These are phyloP conservation scores for Ceratocystis cacaofunesta DNA, from an alignment of 2,329 filamentous ascomycete species.

Conservation along the genomic window DNA sequence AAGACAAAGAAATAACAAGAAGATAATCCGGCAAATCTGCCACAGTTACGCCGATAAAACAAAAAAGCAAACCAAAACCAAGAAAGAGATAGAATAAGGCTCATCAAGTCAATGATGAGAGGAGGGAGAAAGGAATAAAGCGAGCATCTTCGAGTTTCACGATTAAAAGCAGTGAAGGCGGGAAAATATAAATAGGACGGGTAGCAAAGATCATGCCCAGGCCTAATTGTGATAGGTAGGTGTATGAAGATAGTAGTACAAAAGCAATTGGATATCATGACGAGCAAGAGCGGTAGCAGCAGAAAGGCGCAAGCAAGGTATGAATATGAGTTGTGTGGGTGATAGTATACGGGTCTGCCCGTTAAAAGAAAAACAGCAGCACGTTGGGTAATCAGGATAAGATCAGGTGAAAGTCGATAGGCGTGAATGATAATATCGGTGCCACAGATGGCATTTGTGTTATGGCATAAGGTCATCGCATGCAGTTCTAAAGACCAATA, in stretches of 20 bases:
- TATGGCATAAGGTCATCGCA: no score
- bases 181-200: neutral
- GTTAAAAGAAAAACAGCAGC: neutral
- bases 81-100: neutral
- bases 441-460: no score
- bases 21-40: neutral
- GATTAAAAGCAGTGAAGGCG: neutral
- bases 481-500: neutral
- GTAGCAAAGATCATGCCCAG: no score
- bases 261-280: slow-evolving; percentile 11
- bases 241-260: slow-evolving; percentile 13
- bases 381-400: neutral
- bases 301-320: neutral
- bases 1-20: neutral
- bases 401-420: neutral
- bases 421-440: no score
- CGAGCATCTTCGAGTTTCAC: neutral
- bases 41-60: neutral
- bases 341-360: neutral
- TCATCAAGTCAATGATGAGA: neutral
- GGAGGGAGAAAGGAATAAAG: neutral
- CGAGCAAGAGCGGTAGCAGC: slow-evolving; percentile 1
- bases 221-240: no score
- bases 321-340: neutral
- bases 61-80: neutral